phyloP scores from a whole-genome alignment of 1,284 basidiomycete species.

The Nidula niveotomentosa region DNA sequence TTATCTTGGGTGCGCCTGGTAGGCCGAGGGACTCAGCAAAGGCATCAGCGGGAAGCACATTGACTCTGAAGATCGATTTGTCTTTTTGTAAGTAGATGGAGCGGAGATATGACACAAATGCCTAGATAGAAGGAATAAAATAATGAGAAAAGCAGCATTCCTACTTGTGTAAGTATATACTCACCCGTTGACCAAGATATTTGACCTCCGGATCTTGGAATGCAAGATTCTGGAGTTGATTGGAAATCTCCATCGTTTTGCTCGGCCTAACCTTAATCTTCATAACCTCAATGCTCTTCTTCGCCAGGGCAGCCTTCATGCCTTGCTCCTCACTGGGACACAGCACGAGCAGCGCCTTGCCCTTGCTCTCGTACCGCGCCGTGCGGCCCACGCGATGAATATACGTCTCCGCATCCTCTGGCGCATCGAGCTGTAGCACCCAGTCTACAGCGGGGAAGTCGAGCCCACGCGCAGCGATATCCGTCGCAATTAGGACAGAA shows the following conservation, averaged over 20 bases:
- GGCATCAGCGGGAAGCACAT: slow-evolving; percentile 78
- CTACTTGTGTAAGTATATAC: slow-evolving; percentile 19
- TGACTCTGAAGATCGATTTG: slow-evolving; percentile 89
- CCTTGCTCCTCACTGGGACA: slow-evolving; percentile 93
- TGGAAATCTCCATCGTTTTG: slow-evolving; percentile 85
- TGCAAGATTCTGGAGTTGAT: slow-evolving; percentile 89
- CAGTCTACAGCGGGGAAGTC: slow-evolving; percentile 98
- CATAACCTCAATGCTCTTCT: slow-evolving; percentile 75
- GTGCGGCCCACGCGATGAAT: slow-evolving; percentile 97
- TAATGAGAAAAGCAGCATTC: background rate
- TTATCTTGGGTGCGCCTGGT: slow-evolving; percentile 96
- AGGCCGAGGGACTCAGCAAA: slow-evolving; percentile 92
- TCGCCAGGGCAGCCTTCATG: slow-evolving; percentile 72
- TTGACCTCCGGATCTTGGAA: slow-evolving; percentile 98
- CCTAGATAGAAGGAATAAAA: slow-evolving; percentile 45
- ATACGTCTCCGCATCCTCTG: slow-evolving; percentile 98
- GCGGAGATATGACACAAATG: slow-evolving; percentile 95
- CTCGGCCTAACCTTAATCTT: slow-evolving; percentile 91
- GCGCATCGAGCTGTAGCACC: slow-evolving; percentile 97
- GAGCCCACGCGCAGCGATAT: slow-evolving; percentile 94
- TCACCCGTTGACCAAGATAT: slow-evolving; percentile 91
- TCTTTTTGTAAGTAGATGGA: slow-evolving; percentile 94
- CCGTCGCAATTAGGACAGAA: slow-evolving; percentile 91
- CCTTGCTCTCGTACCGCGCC: slow-evolving; percentile 90
- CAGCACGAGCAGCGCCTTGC: slow-evolving; percentile 84